phyloP scores from a whole-genome alignment of 108 stramenopile genomes.

The Ochromonas danica region DNA sequence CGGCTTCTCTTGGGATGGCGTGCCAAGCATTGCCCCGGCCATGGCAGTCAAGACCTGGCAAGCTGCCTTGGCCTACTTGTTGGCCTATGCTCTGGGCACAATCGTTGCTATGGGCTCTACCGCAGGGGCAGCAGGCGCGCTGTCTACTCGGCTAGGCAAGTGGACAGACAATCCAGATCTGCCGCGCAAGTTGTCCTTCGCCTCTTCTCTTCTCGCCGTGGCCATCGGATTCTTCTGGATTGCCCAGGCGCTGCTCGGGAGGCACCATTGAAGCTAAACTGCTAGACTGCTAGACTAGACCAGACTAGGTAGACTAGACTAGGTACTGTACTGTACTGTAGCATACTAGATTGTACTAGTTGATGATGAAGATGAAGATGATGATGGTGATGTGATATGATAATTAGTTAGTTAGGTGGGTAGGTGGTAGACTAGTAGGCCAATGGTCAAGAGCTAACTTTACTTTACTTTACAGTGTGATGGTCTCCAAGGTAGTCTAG shows the following conservation, averaged over 20 bases:
- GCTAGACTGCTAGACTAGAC: slow-evolving; percentile 78
- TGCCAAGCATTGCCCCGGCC: slow-evolving; percentile 85
- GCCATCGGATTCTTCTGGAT: slow-evolving; percentile 77
- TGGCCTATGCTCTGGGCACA: slow-evolving; percentile 89
- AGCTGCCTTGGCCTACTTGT: slow-evolving; percentile 75
- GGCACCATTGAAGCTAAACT: slow-evolving; percentile 68
- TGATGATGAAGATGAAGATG: slow-evolving; percentile 68
- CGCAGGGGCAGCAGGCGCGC: slow-evolving; percentile 77
- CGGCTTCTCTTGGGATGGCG: slow-evolving; percentile 94
- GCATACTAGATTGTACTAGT: slow-evolving; percentile 56
- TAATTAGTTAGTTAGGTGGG: slow-evolving; percentile 65
- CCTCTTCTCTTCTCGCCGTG: slow-evolving; percentile 70
- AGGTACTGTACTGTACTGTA: slow-evolving; percentile 53
- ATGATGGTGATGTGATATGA: slow-evolving; percentile 69
- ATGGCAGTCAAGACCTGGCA: slow-evolving; percentile 81
- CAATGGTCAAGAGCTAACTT: too few relatives aligned
- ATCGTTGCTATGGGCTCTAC: slow-evolving; percentile 73
- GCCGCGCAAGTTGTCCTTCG: slow-evolving; percentile 73
- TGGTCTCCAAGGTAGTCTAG: too few relatives aligned
- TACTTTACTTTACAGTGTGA: too few relatives aligned
- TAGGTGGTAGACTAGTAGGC: too few relatives aligned
- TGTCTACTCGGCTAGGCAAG: slow-evolving; percentile 71
- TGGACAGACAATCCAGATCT: slow-evolving; percentile 75
- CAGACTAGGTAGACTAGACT: slow-evolving; percentile 72
- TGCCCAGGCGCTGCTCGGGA: slow-evolving; percentile 70